phyloP scores from a whole-genome alignment of 257 asterid genomes.

The Vinca minor region DNA sequence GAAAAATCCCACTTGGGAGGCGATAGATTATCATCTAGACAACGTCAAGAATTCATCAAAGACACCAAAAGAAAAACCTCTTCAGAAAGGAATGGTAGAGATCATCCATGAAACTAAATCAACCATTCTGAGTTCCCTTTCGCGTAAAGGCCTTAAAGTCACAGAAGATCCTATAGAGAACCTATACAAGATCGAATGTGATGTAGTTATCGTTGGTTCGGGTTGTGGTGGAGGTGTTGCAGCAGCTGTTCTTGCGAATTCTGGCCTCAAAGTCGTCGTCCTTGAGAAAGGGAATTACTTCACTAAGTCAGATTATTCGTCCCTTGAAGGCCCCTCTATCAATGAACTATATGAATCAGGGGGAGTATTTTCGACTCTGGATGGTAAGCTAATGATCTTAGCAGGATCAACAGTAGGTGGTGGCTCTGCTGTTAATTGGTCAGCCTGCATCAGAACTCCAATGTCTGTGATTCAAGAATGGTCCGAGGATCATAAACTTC shows the following conservation, averaged over 20 bases:
- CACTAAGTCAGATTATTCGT: slow-evolving; percentile 48
- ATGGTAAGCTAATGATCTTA: slow-evolving; percentile 50
- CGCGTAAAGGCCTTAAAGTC: slow-evolving; percentile 42
- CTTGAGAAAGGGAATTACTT: slow-evolving; percentile 79
- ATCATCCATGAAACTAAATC: slow-evolving; percentile 36
- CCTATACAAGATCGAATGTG: slow-evolving; percentile 46
- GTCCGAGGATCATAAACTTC: slow-evolving; percentile 33
- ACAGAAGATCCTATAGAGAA: slow-evolving; percentile 21
- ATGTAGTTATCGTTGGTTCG: slow-evolving; percentile 72
- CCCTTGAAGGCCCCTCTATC: slow-evolving; percentile 76
- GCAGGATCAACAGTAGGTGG: slow-evolving; percentile 98
- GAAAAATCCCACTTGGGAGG: slow-evolving; percentile 65
- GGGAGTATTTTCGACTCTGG: slow-evolving; percentile 54
- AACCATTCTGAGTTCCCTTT: slow-evolving; percentile 33
- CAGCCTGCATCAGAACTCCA: slow-evolving; percentile 69
- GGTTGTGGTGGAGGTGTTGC: slow-evolving; percentile 94
- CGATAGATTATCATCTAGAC: slow-evolving; percentile 58
- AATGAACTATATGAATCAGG: slow-evolving; percentile 54
- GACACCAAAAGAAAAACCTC: slow-evolving; percentile 37
- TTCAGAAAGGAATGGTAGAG: slow-evolving; percentile 63
- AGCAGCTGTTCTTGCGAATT: slow-evolving; percentile 56
- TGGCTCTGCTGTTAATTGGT: slow-evolving; percentile 86
- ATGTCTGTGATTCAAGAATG: slow-evolving; percentile 46
- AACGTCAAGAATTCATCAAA: slow-evolving; percentile 10
- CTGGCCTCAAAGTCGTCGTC: slow-evolving; percentile 67